Conservation (phyloP, 2,329 filamentous ascomycete species). For the Geoglossum cookeanum region DNA sequence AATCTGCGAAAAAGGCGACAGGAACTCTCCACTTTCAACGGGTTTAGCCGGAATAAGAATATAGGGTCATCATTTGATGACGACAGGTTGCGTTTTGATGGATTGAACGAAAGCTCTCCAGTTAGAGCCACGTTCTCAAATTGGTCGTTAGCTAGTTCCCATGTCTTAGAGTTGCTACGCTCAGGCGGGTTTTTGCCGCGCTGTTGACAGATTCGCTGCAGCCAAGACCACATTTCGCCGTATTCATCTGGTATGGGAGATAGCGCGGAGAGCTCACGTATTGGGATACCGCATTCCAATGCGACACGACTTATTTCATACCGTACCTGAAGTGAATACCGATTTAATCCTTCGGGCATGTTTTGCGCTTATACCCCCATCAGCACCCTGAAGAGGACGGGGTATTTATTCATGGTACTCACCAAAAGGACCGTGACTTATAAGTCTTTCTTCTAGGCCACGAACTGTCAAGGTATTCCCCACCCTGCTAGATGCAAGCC, state of each 20-base stretch:
- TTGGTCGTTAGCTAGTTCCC: slow-evolving; percentile 25
- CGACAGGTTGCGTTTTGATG: slow-evolving; percentile 5
- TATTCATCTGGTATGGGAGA: background rate
- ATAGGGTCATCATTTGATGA: slow-evolving; percentile 19
- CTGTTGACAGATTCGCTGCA: slow-evolving; percentile 27
- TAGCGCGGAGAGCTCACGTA: slow-evolving; percentile 7
- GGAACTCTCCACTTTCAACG: slow-evolving; percentile 28
- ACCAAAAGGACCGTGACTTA: background rate
- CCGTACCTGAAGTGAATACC: slow-evolving; percentile 9
- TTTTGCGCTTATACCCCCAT: background rate
- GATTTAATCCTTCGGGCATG: slow-evolving; percentile 9
- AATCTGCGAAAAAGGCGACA: slow-evolving; percentile 36
- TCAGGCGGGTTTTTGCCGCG: slow-evolving; percentile 29
- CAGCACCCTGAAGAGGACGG: background rate
- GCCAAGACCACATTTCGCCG: slow-evolving; percentile 21
- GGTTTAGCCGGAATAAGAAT: slow-evolving; percentile 29
- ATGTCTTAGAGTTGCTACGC: slow-evolving; percentile 25
- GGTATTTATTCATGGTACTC: background rate
- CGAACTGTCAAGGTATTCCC: background rate
- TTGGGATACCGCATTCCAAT: slow-evolving; percentile 11
- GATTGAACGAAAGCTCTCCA: slow-evolving; percentile 23
- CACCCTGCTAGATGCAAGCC: background rate
- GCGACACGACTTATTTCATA: slow-evolving; percentile 17
- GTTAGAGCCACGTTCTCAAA: slow-evolving; percentile 26
- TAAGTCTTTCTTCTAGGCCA: background rate